These are phyloP conservation scores for Phalaenopsis aphrodite DNA, from an alignment of 106 monocot species.

Conservation along the genomic window DNA sequence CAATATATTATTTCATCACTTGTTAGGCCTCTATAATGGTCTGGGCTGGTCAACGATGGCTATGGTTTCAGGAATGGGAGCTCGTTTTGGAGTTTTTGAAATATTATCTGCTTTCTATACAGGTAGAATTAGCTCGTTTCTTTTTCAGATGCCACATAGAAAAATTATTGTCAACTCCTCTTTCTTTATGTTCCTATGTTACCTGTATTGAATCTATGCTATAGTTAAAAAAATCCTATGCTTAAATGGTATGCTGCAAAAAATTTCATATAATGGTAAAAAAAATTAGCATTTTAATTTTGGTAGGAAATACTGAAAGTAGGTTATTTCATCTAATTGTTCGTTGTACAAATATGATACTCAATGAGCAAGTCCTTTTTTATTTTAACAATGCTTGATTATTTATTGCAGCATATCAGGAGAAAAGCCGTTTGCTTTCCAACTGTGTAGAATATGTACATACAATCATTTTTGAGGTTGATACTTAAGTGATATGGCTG, in stretches of 20 bases:
- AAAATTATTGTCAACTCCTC: neutral
- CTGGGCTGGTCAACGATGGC: constrained; percentile 64
- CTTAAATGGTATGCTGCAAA: neutral
- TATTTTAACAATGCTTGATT: neutral
- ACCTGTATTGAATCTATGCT: neutral
- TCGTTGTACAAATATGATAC: neutral
- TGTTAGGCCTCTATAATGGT: constrained; percentile 79
- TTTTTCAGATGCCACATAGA: neutral
- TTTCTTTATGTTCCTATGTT: neutral
- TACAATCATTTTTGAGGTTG: neutral
- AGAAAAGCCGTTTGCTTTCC: neutral
- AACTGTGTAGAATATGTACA: neutral
- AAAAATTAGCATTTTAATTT: neutral
- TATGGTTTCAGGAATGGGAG: constrained; percentile 53
- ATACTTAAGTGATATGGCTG: neutral
- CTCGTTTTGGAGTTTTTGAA: constrained; percentile 86
- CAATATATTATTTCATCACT: neutral
- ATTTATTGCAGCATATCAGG: neutral
- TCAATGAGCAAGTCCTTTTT: neutral
- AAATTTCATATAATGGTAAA: neutral
- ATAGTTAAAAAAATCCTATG: neutral
- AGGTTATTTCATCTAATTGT: neutral
- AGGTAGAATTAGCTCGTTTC: constrained; percentile 31
- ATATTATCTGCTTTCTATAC: constrained; percentile 78
- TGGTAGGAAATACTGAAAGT: neutral